phyloP scores from a whole-genome alignment of 2,329 filamentous ascomycete species.

The Sclerotinia borealis region DNA sequence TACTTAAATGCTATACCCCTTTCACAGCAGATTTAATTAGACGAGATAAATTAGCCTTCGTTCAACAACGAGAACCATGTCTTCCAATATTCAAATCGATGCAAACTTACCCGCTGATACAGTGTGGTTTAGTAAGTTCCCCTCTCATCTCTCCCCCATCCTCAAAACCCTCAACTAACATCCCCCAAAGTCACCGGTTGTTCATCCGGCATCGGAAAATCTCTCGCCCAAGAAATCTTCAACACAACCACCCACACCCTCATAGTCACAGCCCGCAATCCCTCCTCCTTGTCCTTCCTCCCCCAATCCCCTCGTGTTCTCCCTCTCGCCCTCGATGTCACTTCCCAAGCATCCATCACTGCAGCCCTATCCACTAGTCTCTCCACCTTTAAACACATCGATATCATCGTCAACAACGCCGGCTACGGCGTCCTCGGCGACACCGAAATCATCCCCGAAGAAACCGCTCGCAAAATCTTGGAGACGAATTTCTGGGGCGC shows the following conservation, averaged over 20 bases:
- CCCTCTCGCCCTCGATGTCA: conserved; percentile 43
- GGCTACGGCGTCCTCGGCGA: conserved; percentile 41
- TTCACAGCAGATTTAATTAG: not conserved
- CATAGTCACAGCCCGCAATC: conserved; percentile 44
- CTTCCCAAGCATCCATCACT: conserved; percentile 35
- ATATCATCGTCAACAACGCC: conserved; percentile 50
- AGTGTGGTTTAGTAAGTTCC: conserved; percentile 3
- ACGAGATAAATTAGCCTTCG: not conserved
- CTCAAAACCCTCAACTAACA: not conserved
- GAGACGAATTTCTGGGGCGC: conserved; percentile 31
- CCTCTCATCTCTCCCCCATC: not conserved
- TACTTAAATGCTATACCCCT: not conserved
- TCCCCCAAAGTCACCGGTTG: conserved; percentile 38
- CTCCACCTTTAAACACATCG: conserved; percentile 43
- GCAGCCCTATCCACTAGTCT: conserved; percentile 36
- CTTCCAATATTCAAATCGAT: not conserved
- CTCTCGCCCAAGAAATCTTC: conserved; percentile 34
- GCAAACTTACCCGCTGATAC: not conserved
- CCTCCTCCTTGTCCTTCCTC: conserved; percentile 35
- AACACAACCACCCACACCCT: conserved; percentile 35
- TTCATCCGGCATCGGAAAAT: conserved; percentile 39
- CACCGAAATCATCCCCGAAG: conserved; percentile 38
- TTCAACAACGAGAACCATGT: not conserved
- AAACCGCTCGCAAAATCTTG: conserved; percentile 31
- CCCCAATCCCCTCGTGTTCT: conserved; percentile 35